Base-by-base conservation (phyloP, 352 stramenopile genomes). In the Globisporangium okanoganense region DNA sequence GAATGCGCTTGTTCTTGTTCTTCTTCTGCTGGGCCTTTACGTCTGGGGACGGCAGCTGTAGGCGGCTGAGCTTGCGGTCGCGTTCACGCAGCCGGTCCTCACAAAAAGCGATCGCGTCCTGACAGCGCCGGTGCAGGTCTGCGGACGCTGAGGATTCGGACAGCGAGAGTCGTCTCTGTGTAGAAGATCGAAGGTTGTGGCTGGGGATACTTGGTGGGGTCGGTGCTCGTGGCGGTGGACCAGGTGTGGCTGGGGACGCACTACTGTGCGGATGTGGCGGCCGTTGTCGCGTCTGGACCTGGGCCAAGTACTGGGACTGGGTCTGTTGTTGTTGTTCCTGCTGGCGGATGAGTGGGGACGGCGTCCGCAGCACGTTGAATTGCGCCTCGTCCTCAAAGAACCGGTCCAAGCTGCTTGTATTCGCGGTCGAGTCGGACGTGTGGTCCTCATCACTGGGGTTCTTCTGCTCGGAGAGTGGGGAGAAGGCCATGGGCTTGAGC, bases 331-430 rank as follows among this genome's bases (percentile, higher is more conserved):
- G 52, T 24, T 40, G 54, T 49, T 57, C 13, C 29, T 66, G 50
- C 48, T 72, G 64, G 1, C 51, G 67, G 35, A 75, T 56, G 20
- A 73, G 50, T 0, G 64, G 57, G 25, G 50, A 56, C 3, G 78
- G 78, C 24, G 78, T 87, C 6, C 61, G 71, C 61, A 87, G 51
- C 38, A 87, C 64, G 18, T 62, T 52, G 54, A 72, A 87, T 63
- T 80, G 73, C 43, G 56, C 56, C 24, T 79, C 73, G 49, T 87
- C 75, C 10, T 85, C 75, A 56, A 87, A 87, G 61, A 87, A 87
- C 20, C 35, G 58, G 0, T 60, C 22, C 4, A 52, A 58, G 20
- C n/a, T 54, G 27, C 14, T 12, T 4, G 55, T 56, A 13, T 31
- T 61, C n/a, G 48, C 8, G 18, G 22, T 25, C 20, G 35, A 31